phyloP scores from a whole-genome alignment of 2,329 filamentous ascomycete species.

The Colletotrichum orchidophilum region DNA sequence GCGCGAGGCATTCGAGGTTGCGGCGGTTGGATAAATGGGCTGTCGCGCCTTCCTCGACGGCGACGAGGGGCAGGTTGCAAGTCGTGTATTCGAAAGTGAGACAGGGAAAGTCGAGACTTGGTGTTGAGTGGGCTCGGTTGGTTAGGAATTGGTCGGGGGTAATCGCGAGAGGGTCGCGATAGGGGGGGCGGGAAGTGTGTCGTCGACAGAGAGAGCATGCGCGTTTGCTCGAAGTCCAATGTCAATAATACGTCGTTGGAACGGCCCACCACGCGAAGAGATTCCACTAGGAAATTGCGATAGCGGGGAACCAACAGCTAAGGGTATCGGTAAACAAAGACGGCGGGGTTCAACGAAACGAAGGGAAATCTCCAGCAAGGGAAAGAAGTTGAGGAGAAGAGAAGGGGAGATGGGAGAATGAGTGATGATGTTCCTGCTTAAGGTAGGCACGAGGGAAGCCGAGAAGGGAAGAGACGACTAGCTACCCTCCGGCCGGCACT shows the following conservation, averaged over 20 bases:
- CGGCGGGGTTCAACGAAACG: constrained; percentile 9
- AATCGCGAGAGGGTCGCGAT: constrained; percentile 7
- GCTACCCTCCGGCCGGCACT: background rate
- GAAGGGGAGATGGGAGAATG: background rate
- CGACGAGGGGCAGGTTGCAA: constrained; percentile 11
- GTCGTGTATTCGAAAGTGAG: constrained; percentile 10
- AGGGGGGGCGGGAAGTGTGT: constrained; percentile 6
- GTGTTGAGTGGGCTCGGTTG: constrained; percentile 1
- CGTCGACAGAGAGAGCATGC: constrained; percentile 15
- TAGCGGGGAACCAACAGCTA: background rate
- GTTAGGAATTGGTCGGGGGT: constrained; percentile 8
- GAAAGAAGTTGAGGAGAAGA: constrained; percentile 13
- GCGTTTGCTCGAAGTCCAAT: constrained; percentile 25
- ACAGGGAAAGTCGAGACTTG: constrained; percentile 10
- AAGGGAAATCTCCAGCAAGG: constrained; percentile 26
- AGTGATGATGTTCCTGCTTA: constrained; percentile 6
- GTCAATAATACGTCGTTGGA: constrained; percentile 25
- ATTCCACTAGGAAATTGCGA: constrained; percentile 18
- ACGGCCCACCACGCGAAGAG: constrained; percentile 7
- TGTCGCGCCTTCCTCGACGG: constrained; percentile 15
- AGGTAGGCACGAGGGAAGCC: background rate
- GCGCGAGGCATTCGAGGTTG: constrained; percentile 25
- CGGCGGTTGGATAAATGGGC: constrained; percentile 3
- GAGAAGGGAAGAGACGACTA: background rate
- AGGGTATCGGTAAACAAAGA: constrained; percentile 19